Percentiles rank a stretch among this genome's conserved stretches.
phyloP scores from a whole-genome alignment of 176 grass and related monocot genomes.

The Carex myosuroides region DNA sequence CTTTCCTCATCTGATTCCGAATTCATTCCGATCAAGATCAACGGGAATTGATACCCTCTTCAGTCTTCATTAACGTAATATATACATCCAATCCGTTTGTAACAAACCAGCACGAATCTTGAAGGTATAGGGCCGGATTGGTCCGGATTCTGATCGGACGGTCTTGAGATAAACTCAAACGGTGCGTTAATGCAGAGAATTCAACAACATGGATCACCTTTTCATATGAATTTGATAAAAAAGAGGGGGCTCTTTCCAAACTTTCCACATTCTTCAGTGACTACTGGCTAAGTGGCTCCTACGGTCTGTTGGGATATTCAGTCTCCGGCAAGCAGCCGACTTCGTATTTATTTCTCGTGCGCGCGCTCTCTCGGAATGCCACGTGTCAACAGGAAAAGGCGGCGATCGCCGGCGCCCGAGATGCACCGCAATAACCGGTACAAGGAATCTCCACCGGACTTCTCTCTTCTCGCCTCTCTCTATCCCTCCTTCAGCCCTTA shows the following conservation, averaged over 20 bases:
- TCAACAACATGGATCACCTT: too few relatives aligned
- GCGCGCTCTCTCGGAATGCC: neutral
- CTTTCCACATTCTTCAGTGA: neutral
- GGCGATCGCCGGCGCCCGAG: slow-evolving; percentile 24
- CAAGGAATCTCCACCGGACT: slow-evolving; percentile 62
- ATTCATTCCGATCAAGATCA: neutral
- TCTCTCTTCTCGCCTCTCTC: slow-evolving; percentile 57
- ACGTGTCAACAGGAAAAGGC: slow-evolving; percentile 26
- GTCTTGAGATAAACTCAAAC: too few relatives aligned
- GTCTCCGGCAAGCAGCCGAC: neutral
- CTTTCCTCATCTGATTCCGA: neutral
- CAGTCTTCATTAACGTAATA: too few relatives aligned
- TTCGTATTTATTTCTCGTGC: neutral
- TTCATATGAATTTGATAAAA: too few relatives aligned
- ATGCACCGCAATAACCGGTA: slow-evolving; percentile 83
- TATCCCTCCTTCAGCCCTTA: slow-evolving; percentile 72
- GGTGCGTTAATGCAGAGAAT: too few relatives aligned
- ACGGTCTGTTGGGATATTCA: too few relatives aligned
- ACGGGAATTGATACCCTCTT: too few relatives aligned
- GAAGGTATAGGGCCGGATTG: too few relatives aligned
- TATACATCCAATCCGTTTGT: too few relatives aligned
- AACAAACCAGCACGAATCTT: too few relatives aligned
- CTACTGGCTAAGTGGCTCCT: too few relatives aligned
- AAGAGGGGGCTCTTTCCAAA: neutral
- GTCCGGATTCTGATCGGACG: too few relatives aligned